Evolutionary conservation across 2,329 filamentous ascomycete species (phyloP).

Genomic region (Leptographium procerum): DNA sequence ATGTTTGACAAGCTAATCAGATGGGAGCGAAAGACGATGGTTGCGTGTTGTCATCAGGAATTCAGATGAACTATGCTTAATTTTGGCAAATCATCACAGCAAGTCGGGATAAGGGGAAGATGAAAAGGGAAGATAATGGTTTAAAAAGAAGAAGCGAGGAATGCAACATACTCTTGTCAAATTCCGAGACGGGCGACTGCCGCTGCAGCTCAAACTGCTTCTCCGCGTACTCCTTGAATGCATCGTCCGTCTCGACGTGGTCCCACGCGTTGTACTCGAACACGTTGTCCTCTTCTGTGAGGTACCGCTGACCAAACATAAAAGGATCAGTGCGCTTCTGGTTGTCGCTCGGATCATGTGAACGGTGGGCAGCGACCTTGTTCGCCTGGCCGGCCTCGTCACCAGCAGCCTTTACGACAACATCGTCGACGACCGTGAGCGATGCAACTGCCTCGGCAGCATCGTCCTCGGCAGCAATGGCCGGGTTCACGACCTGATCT

Average conservation of each 20-base stretch:
- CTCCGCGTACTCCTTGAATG: constrained; percentile 77
- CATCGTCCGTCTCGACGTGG: constrained; percentile 84
- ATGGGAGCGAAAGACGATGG: constrained; percentile 64
- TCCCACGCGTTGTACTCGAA: constrained; percentile 99
- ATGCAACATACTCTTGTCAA: constrained; percentile 73
- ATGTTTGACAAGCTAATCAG: constrained; percentile 32
- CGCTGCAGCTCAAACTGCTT: constrained; percentile 78
- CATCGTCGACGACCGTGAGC: constrained; percentile 7
- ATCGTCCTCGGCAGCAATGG: constrained; percentile 2
- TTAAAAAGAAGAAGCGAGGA: constrained; percentile 2
- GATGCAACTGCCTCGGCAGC: constrained; percentile 7
- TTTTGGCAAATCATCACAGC: constrained; percentile 35
- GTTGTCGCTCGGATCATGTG: constrained; percentile 61
- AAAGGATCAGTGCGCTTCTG: constrained; percentile 87
- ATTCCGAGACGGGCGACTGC: constrained; percentile 77
- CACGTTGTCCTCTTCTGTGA: constrained; percentile 76
- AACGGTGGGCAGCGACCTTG: constrained; percentile 24
- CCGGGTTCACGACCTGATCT: background rate
- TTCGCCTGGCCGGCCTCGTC: background rate
- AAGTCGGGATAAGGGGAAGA: too few relatives aligned
- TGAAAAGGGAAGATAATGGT: background rate
- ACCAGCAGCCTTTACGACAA: background rate
- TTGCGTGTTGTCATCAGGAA: constrained; percentile 48
- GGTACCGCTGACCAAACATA: constrained; percentile 81
- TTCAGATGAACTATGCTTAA: constrained; percentile 66